Base-by-base conservation (phyloP, 345 rosid species). In the Bruguiera sexangula region DNA sequence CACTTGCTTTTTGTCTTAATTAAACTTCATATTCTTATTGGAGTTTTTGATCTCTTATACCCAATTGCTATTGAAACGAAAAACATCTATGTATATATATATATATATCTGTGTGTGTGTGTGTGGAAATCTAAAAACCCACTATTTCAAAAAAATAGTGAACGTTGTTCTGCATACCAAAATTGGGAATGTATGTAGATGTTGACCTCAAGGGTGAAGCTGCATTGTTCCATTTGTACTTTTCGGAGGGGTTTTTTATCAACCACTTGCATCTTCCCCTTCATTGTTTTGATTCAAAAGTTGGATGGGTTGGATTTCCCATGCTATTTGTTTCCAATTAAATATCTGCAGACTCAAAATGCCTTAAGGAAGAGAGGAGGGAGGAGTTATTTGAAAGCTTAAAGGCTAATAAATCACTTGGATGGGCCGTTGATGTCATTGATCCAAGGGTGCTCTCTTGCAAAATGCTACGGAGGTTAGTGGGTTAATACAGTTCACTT, bases 351-450 rank as follows among this genome's bases (percentile, higher is more conserved):
- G 99, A 95, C 82, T 92, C 99, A 11, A 95, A 95, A 86, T 92
- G 92, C n/a, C 76, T 95, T 8, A 95, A 92, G 78, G 96, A 95
- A 74, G 98, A 92, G 64, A 92, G 90, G 79, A 84, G 98, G 83
- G 97, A 95, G 79, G 94, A 86, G 24, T 69, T 92, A 53, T 95
- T 86, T 63, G 99, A 88, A 78, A 80, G 43, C 48, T 75, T 92
- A 54, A 90, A 95, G 84, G 87, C 79, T 51, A 79, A 90, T 51
- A 85, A 86, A 8, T 92, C 90, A 30, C 69, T 95, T 80, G 97
- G 98, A 65, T 95, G 98, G 99, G 93, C 86, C 59, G 94, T 90
- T 70, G 99, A 95, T 84, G 85, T 95, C 76, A 95, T 92, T 76
- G 99, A 91, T 79, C 97, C 96, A 5, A 84, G 84, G 73, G 98